phyloP scores from a whole-genome alignment of 2,329 filamentous ascomycete species.

The Colletotrichum sp. region DNA sequence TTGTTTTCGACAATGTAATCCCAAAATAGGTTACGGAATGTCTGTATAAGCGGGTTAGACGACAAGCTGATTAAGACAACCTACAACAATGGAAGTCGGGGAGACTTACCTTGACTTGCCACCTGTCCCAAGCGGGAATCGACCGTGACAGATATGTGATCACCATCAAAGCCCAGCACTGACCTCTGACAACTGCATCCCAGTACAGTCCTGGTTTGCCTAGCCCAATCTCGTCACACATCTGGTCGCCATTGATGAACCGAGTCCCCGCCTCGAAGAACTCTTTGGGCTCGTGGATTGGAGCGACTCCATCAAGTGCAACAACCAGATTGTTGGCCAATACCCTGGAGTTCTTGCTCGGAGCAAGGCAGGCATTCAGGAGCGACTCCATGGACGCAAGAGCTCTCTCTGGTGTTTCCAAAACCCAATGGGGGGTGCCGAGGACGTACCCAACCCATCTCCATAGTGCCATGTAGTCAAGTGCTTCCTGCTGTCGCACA shows the following conservation, averaged over 20 bases:
- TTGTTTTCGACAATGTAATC: background rate
- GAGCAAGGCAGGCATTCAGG: background rate
- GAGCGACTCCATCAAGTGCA: background rate
- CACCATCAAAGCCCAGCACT: background rate
- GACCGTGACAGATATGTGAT: background rate
- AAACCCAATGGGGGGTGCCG: background rate
- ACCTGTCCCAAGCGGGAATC: background rate
- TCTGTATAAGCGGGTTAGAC: background rate
- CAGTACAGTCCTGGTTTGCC: background rate
- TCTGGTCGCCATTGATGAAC: background rate
- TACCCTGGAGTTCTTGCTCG: background rate
- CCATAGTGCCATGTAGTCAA: slow-evolving; percentile 13
- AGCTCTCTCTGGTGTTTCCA: background rate
- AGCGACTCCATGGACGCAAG: background rate
- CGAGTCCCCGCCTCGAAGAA: background rate
- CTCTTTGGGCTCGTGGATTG: background rate
- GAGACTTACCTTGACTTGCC: background rate
- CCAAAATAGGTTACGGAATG: background rate
- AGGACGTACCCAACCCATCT: background rate
- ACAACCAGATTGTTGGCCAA: background rate
- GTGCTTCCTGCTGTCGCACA: background rate
- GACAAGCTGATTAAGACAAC: accelerated
- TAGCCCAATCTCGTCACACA: background rate
- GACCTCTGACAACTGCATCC: background rate
- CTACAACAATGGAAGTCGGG: background rate